These are phyloP conservation scores for Rhizopus arrhizus DNA, from an alignment of 371 early-diverging fungal genomes.

Conservation along the genomic window DNA sequence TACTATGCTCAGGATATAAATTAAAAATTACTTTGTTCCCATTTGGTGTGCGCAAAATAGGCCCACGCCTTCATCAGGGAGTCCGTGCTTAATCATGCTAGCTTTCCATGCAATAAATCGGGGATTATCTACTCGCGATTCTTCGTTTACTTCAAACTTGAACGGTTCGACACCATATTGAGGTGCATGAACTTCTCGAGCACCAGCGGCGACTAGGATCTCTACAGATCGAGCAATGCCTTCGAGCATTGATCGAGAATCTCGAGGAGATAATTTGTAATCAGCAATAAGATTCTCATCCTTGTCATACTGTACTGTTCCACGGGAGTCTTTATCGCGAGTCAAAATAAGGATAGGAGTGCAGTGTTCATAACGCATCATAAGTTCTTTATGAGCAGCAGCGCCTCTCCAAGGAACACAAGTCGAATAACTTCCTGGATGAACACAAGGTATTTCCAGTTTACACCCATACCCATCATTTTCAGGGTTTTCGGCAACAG, in stretches of 20 bases:
- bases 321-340: slow-evolving; percentile 44
- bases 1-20: background rate
- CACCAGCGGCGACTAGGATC: slow-evolving; percentile 47
- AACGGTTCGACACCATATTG: slow-evolving; percentile 56
- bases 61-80: slow-evolving; percentile 34
- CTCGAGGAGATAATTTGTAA: slow-evolving; percentile 57
- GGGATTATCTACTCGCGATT: slow-evolving; percentile 40
- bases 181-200: slow-evolving; percentile 56
- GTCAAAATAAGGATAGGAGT: slow-evolving; percentile 19
- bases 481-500: slow-evolving; percentile 56
- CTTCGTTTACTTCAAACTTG: slow-evolving; percentile 32
- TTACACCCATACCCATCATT: slow-evolving; percentile 63
- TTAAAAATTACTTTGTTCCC: slow-evolving; percentile 54
- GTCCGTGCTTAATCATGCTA: slow-evolving; percentile 29
- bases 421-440: slow-evolving; percentile 44
- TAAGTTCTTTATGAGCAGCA: slow-evolving; percentile 54
- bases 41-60: slow-evolving; percentile 67
- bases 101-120: slow-evolving; percentile 41
- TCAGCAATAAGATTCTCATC: slow-evolving; percentile 39
- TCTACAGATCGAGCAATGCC: slow-evolving; percentile 56
- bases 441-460: slow-evolving; percentile 68
- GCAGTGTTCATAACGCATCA: slow-evolving; percentile 46
- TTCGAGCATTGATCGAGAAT: slow-evolving; percentile 49
- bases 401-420: slow-evolving; percentile 61
- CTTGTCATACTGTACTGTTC: slow-evolving; percentile 37